A percentile compares a stretch with the other conserved stretches of the same genome.
Conservation (phyloP, 2,329 filamentous ascomycete genomes). For the Botrytis squamosa region DNA sequence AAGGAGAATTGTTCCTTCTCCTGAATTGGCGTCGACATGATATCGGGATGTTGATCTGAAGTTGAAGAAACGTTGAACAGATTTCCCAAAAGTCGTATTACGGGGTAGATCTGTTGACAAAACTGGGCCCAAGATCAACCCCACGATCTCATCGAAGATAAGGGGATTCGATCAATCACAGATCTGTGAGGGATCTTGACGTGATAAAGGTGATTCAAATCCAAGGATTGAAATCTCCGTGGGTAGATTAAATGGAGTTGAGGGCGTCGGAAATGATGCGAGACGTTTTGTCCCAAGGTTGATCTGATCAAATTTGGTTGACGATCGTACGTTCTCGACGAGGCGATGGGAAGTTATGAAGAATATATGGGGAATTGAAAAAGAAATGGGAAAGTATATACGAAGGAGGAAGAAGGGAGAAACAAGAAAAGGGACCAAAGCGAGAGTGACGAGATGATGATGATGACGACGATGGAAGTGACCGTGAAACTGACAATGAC, state of each 20-base stretch:
- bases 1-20: constrained; percentile 39
- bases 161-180: background rate
- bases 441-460: background rate
- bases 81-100: constrained; percentile 3
- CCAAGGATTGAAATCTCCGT: background rate
- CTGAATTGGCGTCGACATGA: constrained; percentile 36
- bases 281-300: background rate
- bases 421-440: constrained; percentile 3
- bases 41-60: background rate
- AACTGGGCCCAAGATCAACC: constrained; percentile 16
- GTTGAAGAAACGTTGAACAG: background rate
- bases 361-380: background rate
- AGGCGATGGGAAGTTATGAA: background rate
- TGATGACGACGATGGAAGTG: background rate
- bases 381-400: background rate
- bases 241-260: background rate
- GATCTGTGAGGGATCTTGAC: background rate
- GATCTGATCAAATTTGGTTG: constrained; percentile 2
- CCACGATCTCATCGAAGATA: constrained; percentile 15
- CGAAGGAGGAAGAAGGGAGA: background rate
- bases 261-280: background rate
- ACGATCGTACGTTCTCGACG: constrained; percentile 14
- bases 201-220: background rate
- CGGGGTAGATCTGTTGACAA: constrained; percentile 10
- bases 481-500: background rate